These are phyloP conservation scores for Nicotiana rustica DNA, from an alignment of 305 asterid species.

Conservation along the genomic window DNA sequence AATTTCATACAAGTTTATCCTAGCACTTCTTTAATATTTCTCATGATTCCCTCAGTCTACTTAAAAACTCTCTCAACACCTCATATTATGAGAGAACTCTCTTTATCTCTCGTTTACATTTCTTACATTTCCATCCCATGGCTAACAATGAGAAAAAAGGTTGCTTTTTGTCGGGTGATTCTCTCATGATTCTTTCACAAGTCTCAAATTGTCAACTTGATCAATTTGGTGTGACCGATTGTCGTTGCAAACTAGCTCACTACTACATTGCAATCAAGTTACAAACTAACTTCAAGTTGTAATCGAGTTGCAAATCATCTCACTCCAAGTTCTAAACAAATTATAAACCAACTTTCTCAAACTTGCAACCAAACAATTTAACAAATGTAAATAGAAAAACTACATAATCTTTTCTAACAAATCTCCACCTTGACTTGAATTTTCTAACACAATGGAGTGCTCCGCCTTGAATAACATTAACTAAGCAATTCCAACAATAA, in stretches of 20 bases:
- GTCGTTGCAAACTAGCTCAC: background rate
- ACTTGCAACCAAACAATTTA: slow-evolving; percentile 27
- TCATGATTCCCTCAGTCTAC: background rate
- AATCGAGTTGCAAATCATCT: background rate
- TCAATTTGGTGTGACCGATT: slow-evolving; percentile 12
- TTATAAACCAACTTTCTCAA: background rate
- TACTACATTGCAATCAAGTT: too few species aligned
- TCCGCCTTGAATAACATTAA: background rate
- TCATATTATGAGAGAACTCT: slow-evolving; percentile 20
- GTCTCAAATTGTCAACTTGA: slow-evolving; percentile 24
- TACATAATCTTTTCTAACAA: background rate
- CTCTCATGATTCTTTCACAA: slow-evolving; percentile 22
- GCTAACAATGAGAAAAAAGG: background rate
- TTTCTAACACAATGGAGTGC: background rate
- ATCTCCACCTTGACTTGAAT: slow-evolving; percentile 22
- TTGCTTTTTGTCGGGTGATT: background rate
- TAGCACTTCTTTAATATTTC: background rate
- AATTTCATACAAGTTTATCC: slow-evolving; percentile 21
- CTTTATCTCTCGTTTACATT: background rate
- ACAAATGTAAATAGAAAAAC: background rate
- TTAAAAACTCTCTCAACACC: background rate
- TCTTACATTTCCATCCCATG: background rate
- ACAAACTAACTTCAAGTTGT: too few species aligned
- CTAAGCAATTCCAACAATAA: background rate
- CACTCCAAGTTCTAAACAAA: background rate